Evolutionary conservation across 1,284 basidiomycete genomes (phyloP).

Genomic region (Cryptococcus jaspeensis): DNA sequence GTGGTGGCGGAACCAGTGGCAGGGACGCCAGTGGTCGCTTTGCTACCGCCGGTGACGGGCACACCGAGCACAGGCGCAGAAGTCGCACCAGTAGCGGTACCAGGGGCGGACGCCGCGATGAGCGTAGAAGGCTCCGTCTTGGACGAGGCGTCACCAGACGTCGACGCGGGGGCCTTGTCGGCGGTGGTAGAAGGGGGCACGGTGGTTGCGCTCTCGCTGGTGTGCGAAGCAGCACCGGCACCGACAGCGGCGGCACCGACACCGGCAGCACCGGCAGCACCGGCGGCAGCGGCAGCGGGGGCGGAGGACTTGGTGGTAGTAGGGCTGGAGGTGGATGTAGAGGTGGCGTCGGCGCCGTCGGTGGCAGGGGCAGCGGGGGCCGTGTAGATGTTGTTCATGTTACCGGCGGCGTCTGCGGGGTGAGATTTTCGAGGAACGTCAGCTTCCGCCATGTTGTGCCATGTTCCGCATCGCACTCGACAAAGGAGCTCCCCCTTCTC

Average conservation of each 20-base stretch:
- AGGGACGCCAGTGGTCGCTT: background rate
- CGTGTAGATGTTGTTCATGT: constrained; percentile 53
- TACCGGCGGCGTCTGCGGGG: constrained; percentile 46
- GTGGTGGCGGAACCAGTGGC: background rate
- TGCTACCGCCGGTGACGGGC: background rate
- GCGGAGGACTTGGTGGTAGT: background rate
- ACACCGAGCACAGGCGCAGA: constrained; percentile 12
- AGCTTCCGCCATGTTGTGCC: background rate
- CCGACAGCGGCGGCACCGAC: background rate
- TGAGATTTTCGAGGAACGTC: background rate
- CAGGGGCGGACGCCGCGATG: constrained; percentile 31
- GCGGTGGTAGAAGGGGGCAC: constrained; percentile 6
- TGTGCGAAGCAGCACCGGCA: background rate
- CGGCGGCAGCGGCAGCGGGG: background rate
- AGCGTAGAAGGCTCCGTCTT: constrained; percentile 25
- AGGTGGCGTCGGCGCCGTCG: constrained; percentile 7
- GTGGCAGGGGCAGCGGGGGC: constrained; percentile 30
- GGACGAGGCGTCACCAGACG: constrained; percentile 1
- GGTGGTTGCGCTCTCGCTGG: background rate
- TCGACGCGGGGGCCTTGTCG: constrained; percentile 3
- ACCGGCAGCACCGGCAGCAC: background rate
- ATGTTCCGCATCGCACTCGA: background rate
- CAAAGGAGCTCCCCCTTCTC: background rate
- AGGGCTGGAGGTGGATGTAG: constrained; percentile 5
- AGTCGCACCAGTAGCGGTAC: constrained; percentile 22